Evolutionary conservation across 164 flowering plant genomes (phyloP), one percentile per base, ranked within the genome.

Genomic region (Sextonia rubra): DNA sequence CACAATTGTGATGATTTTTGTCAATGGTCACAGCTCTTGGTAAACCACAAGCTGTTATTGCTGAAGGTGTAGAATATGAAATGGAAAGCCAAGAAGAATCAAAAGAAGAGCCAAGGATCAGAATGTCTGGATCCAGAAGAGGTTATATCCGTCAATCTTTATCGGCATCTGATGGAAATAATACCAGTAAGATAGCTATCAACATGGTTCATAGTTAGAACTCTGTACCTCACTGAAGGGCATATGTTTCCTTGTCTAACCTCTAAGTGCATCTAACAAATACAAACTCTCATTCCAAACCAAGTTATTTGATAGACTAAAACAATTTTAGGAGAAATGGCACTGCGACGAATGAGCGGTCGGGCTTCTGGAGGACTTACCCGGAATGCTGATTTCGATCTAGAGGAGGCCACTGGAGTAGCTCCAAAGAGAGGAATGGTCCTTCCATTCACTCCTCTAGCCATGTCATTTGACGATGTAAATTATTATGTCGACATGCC

Each of bases 401-500:
- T 86, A 15, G 93, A 84, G 49, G 77, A 78, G 8, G 87, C 87
- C 3, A 77, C 73, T 25, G 96, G 88, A 12, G 86, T 89, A 67
- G 86, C 88, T 69, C 85, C 95, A 11, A 90, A 88, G 84, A 87
- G 89, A 87, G 99, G 99, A 80, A 96, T 96, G 98, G 88, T 96
- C 77, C 93, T 96, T 67, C 99, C 99, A 7, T 96, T 96, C 71
- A 77, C 83, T 68, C 98, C 97, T 17, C 86, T 93, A 11, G 87
- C 98, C 25, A 96, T 96, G 99, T 89, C 97, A 24, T 96, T 96
- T 48, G 91, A 93, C 56, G 77, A 65, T 24, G 87, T 96, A 8
- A 89, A 85, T 47, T 96, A 96, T 83, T 93, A 73, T 72, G 99
- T 96, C 23, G 97, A 93, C 79, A 91, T 96, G 98, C 98, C 99